Evolutionary conservation across 441 rosid species (phyloP).

Genomic region (Syzygium malaccense): DNA sequence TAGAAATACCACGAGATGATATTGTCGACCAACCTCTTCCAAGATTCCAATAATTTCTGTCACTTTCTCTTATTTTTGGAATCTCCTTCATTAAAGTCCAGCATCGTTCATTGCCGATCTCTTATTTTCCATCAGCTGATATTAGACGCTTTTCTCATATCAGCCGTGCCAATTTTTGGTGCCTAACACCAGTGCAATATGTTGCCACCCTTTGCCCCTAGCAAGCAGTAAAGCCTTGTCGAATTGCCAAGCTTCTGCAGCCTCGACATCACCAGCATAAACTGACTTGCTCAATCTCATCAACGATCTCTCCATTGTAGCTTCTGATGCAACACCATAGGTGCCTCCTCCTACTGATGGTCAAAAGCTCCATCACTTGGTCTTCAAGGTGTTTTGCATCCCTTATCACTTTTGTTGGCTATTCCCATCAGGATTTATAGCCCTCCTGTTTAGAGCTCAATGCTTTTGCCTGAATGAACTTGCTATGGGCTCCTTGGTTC

Average conservation of each 20-base stretch:
- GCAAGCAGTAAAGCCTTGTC: neutral
- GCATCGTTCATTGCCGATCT: neutral
- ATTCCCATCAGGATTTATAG: neutral
- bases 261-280: neutral
- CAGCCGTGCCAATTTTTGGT: neutral
- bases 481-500: neutral
- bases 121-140: neutral
- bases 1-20: neutral
- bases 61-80: too few relatives aligned
- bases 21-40: too few relatives aligned
- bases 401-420: neutral
- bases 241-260: neutral
- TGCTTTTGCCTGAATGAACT: neutral
- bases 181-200: neutral
- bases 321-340: neutral
- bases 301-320: rapidly evolving
- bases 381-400: neutral
- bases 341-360: neutral
- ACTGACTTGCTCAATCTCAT: neutral
- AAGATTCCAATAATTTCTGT: too few relatives aligned
- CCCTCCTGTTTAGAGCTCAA: neutral
- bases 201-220: neutral
- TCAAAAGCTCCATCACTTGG: neutral
- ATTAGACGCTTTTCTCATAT: neutral
- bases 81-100: too few relatives aligned